A percentile compares a stretch with the other conserved stretches of the same genome.
phyloP scores from a whole-genome alignment of 495 filamentous ascomycete genomes.

The Podospora tetraspora region DNA sequence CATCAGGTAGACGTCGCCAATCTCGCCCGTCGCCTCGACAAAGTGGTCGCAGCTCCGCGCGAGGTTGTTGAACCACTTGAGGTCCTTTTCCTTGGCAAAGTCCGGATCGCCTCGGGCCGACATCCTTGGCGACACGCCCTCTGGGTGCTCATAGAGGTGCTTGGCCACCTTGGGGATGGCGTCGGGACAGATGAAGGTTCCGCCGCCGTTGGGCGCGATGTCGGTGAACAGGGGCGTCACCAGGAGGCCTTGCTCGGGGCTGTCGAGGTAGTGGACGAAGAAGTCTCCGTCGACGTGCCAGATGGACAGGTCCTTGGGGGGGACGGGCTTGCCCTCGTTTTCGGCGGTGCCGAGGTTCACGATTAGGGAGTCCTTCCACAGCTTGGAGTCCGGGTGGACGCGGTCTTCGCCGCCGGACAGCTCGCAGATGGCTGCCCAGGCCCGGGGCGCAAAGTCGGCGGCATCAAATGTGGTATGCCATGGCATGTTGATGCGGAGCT shows the following conservation, averaged over 20 bases:
- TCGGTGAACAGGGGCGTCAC: conserved; percentile 68
- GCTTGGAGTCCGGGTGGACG: conserved; percentile 42
- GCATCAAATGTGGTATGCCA: conserved; percentile 49
- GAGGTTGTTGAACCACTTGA: conserved; percentile 52
- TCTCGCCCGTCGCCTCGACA: conserved; percentile 58
- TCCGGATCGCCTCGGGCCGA: conserved; percentile 43
- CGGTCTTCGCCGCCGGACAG: conserved; percentile 63
- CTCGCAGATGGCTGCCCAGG: conserved; percentile 65
- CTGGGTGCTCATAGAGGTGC: conserved; percentile 59
- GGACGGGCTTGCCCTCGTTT: conserved; percentile 44
- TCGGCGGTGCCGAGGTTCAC: conserved; percentile 64
- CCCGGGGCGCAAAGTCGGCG: conserved; percentile 58
- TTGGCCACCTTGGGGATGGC: conserved; percentile 54
- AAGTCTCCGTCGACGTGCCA: conserved; percentile 80
- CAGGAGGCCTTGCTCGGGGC: conserved; percentile 64
- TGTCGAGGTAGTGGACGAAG: conserved; percentile 71
- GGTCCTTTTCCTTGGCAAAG: conserved; percentile 37
- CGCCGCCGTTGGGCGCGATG: conserved; percentile 56
- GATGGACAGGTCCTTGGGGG: conserved; percentile 46
- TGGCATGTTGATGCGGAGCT: conserved; percentile 62
- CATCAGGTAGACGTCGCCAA: conserved; percentile 64
- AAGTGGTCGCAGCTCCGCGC: conserved; percentile 47
- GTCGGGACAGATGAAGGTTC: conserved; percentile 60
- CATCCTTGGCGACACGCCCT: conserved; percentile 66
- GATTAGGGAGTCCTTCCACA: conserved; percentile 66